Conservation (phyloP, 1,139 yeast species). For the Pichia sp. region DNA sequence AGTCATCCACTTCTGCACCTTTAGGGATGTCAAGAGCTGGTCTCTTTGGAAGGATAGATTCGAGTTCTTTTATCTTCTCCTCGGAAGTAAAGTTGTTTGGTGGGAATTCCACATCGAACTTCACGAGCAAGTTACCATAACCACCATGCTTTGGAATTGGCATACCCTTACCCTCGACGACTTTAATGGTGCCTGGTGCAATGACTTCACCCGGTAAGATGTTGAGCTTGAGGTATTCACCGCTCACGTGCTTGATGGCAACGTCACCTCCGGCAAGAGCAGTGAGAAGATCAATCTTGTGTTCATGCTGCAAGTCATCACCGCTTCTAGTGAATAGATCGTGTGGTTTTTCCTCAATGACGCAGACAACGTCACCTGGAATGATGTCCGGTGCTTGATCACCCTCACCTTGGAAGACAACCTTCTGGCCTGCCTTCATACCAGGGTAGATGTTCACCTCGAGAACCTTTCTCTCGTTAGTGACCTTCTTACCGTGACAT, state of each 20-base stretch:
- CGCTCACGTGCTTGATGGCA: slow-evolving; percentile 78
- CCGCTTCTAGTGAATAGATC: slow-evolving; percentile 79
- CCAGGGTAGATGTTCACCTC: slow-evolving; percentile 97
- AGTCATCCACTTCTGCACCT: slow-evolving; percentile 68
- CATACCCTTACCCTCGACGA: slow-evolving; percentile 95
- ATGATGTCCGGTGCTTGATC: slow-evolving; percentile 94
- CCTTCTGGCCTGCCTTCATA: slow-evolving; percentile 91
- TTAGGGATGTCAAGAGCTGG: slow-evolving; percentile 46
- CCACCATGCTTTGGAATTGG: slow-evolving; percentile 75
- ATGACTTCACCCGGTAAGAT: slow-evolving; percentile 92
- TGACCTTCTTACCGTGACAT: slow-evolving; percentile 87
- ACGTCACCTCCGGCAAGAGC: slow-evolving; percentile 96
- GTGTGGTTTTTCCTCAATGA: slow-evolving; percentile 85
- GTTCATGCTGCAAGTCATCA: slow-evolving; percentile 78
- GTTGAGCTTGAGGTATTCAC: slow-evolving; percentile 78
- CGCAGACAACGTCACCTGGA: slow-evolving; percentile 95
- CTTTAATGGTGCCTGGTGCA: slow-evolving; percentile 74
- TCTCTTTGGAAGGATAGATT: slow-evolving; percentile 63
- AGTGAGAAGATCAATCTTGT: slow-evolving; percentile 84
- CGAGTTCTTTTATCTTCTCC: slow-evolving; percentile 60
- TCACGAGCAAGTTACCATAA: slow-evolving; percentile 63
- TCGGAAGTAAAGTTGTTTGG: slow-evolving; percentile 53
- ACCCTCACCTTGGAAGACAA: slow-evolving; percentile 92
- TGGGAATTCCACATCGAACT: slow-evolving; percentile 72
- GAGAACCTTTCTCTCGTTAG: slow-evolving; percentile 82